These are phyloP conservation scores for Onygenales sp. DNA, from an alignment of 2,329 filamentous ascomycete species.

Conservation along the genomic window DNA sequence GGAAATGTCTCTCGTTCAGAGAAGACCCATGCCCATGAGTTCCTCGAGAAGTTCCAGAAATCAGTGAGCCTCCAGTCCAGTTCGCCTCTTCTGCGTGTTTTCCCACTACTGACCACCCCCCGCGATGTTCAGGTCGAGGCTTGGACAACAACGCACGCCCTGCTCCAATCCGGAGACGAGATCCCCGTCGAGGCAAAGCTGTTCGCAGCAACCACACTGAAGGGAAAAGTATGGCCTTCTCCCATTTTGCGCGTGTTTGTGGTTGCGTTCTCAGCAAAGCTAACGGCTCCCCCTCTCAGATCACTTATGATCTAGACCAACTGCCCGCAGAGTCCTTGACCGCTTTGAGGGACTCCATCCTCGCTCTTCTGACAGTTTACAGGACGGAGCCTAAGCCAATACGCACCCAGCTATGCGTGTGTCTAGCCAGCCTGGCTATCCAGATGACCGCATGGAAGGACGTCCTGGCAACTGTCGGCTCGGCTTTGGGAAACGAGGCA, in stretches of 20 bases:
- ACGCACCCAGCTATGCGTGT: constrained; percentile 87
- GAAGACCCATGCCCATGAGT: constrained; percentile 87
- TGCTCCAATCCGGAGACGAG: constrained; percentile 62
- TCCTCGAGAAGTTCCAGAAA: constrained; percentile 92
- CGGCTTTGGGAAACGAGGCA: constrained; percentile 59
- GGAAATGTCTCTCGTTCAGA: constrained; percentile 68
- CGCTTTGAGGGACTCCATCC: constrained; percentile 71
- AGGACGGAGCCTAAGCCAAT: constrained; percentile 73
- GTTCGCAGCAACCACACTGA: constrained; percentile 92
- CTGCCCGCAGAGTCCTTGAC: constrained; percentile 66
- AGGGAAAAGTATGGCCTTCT: constrained; percentile 70
- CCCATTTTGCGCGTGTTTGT: background rate
- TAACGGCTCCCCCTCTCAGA: constrained; percentile 45
- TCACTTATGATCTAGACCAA: constrained; percentile 91
- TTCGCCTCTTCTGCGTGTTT: background rate
- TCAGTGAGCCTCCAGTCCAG: constrained; percentile 53
- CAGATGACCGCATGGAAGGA: constrained; percentile 96
- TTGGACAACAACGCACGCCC: constrained; percentile 78
- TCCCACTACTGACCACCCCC: constrained; percentile 12
- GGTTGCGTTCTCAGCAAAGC: background rate
- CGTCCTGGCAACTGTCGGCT: constrained; percentile 72
- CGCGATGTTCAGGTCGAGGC: constrained; percentile 60
- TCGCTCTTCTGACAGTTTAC: constrained; percentile 72
- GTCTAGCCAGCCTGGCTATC: constrained; percentile 86
- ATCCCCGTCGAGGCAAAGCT: constrained; percentile 77